phyloP scores from a whole-genome alignment of 2,329 filamentous ascomycete genomes.

The Xylaria sp. region DNA sequence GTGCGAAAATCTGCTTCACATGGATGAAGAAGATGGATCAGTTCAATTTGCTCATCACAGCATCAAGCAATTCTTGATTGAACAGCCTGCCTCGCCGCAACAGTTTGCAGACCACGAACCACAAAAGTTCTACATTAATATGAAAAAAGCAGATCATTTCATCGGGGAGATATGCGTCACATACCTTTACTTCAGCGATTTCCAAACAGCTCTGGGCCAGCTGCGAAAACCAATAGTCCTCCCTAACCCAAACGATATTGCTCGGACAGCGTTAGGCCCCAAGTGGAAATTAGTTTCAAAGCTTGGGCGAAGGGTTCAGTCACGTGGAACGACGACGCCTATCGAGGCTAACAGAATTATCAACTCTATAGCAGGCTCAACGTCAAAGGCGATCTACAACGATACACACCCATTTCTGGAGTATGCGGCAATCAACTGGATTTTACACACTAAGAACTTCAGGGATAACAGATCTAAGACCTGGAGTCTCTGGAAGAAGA shows the following conservation, averaged over 20 bases:
- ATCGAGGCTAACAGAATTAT: neutral
- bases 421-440: constrained; percentile 33
- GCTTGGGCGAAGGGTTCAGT: neutral
- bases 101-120: neutral
- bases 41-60: constrained; percentile 41
- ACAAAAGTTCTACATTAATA: constrained; percentile 42
- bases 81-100: constrained; percentile 28
- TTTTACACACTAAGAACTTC: constrained; percentile 32
- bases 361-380: neutral
- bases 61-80: constrained; percentile 47
- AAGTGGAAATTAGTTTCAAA: neutral
- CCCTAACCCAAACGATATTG: constrained; percentile 10
- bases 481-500: constrained; percentile 10
- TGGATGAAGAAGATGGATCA: constrained; percentile 35
- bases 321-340: neutral
- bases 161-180: constrained; percentile 52
- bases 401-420: constrained; percentile 1
- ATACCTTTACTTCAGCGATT: constrained; percentile 54
- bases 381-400: neutral
- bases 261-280: neutral
- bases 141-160: constrained; percentile 43
- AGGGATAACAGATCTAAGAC: constrained; percentile 17
- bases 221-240: constrained; percentile 31
- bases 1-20: constrained; percentile 38
- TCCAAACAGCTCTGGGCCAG: constrained; percentile 51